phyloP scores from a whole-genome alignment of 2,329 filamentous ascomycete genomes.

The Scytalidium sp. region DNA sequence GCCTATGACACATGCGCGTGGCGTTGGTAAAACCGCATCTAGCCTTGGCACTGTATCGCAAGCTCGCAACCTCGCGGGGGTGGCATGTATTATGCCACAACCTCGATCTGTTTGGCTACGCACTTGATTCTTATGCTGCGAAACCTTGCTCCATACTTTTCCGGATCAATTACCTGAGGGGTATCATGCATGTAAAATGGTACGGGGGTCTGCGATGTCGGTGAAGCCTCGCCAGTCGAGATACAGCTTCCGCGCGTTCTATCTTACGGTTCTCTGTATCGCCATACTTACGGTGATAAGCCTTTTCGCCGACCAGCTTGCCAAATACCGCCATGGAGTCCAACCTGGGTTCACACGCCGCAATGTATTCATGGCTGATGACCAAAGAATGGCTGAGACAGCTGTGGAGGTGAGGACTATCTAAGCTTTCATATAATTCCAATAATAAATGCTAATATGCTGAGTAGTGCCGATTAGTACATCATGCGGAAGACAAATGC shows the following conservation, averaged over 20 bases:
- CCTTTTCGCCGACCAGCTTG: slow-evolving; percentile 25
- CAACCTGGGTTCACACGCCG: slow-evolving; percentile 23
- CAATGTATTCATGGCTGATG: slow-evolving; percentile 21
- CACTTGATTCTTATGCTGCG: background rate
- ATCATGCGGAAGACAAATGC: slow-evolving; percentile 76
- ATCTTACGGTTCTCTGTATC: slow-evolving; percentile 26
- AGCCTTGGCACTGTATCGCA: too few relatives aligned
- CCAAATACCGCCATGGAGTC: slow-evolving; percentile 22
- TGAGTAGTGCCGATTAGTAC: slow-evolving; percentile 74
- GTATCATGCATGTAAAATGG: background rate
- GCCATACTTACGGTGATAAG: slow-evolving; percentile 25
- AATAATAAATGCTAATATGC: background rate
- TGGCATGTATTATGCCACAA: too few relatives aligned
- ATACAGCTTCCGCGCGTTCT: slow-evolving; percentile 29
- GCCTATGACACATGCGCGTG: background rate
- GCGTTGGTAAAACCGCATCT: background rate
- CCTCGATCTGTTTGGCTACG: background rate
- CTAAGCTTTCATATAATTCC: background rate
- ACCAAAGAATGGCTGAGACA: slow-evolving; percentile 20
- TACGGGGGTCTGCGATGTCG: background rate
- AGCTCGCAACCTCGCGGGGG: too few relatives aligned
- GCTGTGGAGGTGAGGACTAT: slow-evolving; percentile 26
- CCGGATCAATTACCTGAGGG: background rate
- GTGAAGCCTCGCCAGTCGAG: slow-evolving; percentile 7
- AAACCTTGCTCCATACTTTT: background rate